A percentile compares a stretch with the other conserved stretches of the same genome.
These are phyloP conservation scores for Clarireedia sp. DNA, from an alignment of 2,329 filamentous ascomycete species.

Conservation along the genomic window DNA sequence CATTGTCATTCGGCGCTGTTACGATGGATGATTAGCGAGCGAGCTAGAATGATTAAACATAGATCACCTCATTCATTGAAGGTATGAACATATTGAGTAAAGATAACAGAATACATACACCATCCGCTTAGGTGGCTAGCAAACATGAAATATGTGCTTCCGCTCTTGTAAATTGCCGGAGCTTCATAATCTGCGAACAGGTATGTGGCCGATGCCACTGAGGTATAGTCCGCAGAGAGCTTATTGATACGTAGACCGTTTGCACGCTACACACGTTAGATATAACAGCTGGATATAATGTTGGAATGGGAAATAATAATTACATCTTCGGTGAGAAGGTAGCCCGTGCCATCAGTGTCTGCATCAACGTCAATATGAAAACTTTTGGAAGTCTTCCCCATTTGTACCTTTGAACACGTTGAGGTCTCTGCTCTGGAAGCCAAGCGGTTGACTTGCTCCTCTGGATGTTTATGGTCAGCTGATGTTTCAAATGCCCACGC, in stretches of 20 bases:
- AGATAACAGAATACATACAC: conserved; percentile 13
- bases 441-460: conserved; percentile 26
- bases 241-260: conserved; percentile 51
- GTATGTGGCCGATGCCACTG: conserved; percentile 41
- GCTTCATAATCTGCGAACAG: conserved; percentile 48
- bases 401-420: conserved; percentile 26
- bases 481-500: not conserved
- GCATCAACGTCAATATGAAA: conserved; percentile 26
- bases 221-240: conserved; percentile 49
- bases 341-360: conserved; percentile 53
- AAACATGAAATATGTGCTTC: conserved; percentile 57
- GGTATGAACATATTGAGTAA: not conserved
- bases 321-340: conserved; percentile 56
- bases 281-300: not conserved
- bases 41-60: no score
- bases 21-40: not conserved
- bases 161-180: conserved; percentile 54
- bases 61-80: no score
- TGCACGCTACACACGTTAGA: conserved; percentile 34
- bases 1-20: conserved; percentile 50
- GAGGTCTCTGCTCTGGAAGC: conserved; percentile 29
- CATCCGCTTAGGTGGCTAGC: conserved; percentile 46
- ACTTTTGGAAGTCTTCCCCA: not conserved
- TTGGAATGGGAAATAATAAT: conserved; percentile 17
- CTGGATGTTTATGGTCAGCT: conserved; percentile 8